Evolutionary conservation across 306 rosid genomes (phyloP), one percentile per base, ranked within the genome.

Genomic region (Argentina anserina): DNA sequence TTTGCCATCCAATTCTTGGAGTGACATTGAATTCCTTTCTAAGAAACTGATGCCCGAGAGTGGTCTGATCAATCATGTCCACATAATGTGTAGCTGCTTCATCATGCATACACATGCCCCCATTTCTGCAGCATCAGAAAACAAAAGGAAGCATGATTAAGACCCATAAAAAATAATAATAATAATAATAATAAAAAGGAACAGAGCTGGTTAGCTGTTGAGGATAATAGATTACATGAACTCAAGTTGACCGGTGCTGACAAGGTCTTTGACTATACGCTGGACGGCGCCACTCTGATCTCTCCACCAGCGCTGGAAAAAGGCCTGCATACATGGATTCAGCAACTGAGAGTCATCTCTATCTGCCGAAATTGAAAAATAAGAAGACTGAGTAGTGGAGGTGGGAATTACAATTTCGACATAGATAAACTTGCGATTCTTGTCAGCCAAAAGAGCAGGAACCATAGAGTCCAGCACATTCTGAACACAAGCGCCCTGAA

Each of bases 31-130:
- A 86, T 71, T 86, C 81, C 68, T 36, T 49, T 75, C 75, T 78
- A 26, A 83, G 37, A 69, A 77, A 83, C 7, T 36, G 82, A 60
- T 78, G 85, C 56, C 83, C 83, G 10, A 83, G 80, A 59, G 84
- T 86, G 36, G 84, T 82, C 78, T 82, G 87, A 65, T 78, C 84
- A 75, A 80, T 81, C 80, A 91, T 91, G 81, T 94, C 97, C 73
- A 94, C 84, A 78, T 91, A 94, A 81, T 94, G 95, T 0, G 96
- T 64, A 12, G 95, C 29, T 28, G 97, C 99, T 81, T 94, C 99
- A 71, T 94, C 97, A 66, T 94, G 99, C 99, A 94, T 94, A 46
- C 96, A 90, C 91, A 81, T 84, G 23, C 97, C 99, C 56, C 99
- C 99, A 81, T 94, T 94, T 81, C 99, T 94, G 78, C 84, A 84